Evolutionary conservation across 2,329 filamentous ascomycete species (phyloP), one percentile per base, ranked within the genome.

Genomic region (Nigrograna mackinnonii): DNA sequence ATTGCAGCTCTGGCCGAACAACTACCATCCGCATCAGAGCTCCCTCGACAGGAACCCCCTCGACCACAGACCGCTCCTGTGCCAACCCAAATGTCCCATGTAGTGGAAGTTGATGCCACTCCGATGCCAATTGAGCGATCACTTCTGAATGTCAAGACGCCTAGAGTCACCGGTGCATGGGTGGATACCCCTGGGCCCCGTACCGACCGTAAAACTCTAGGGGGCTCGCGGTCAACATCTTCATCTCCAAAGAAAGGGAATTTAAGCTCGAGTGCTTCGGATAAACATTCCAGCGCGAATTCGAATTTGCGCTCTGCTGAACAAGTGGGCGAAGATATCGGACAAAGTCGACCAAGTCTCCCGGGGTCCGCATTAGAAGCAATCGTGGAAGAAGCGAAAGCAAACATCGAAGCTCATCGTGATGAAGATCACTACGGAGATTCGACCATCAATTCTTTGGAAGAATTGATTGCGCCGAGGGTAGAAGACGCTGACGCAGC

Each of bases 121-220:
- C 62, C 65, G 14, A 50, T 61, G 37, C 60, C 62, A 18, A 39
- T 44, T 18, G 53, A 60, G 17, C 54, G 38, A 5, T 43, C 58
- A 3, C 32, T 51, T 19, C 34, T 59, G 6, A 50, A 59, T 14
- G 54, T 64, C 5, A 72, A 72, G 42, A 76, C 74, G 3, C 73
- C 74, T 11, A 54, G 69, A 2, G 72, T 76, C 5, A 75, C 69
- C 34, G 74, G 74, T 18, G 74, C 68, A 18, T 77, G 74, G 74
- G 56, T 76, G 22, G 74, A 76, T 31, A 77, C 74, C 3, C 73
- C 72, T 21, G 66, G 52, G 3, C 60, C 58, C n/a, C 57, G 55
- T 14, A 60, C 60, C 16, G 30, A 39, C 13, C 51, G 35, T 17
- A 52, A 49, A 38, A 37, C 52, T 18, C 30, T 38, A 28, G 46